Base-by-base conservation (phyloP, 257 asterid species). In the Nyctanthes arbortristis region DNA sequence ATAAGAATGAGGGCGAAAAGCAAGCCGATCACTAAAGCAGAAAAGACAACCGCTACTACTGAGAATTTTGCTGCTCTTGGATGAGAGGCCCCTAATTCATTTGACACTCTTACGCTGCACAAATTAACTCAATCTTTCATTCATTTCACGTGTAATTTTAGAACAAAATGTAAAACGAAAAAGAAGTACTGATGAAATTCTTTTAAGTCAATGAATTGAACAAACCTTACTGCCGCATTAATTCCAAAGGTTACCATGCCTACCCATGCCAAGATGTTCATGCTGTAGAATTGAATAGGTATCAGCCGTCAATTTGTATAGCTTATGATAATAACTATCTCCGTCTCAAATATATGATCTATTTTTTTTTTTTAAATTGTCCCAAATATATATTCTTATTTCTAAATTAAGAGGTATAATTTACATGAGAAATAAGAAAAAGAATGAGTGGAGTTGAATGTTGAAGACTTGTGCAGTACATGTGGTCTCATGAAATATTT, bases 51-150 rank as follows among this genome's bases (percentile, higher is more conserved):
- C 60, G 86, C 96, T 25, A 82, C 25, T 0, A 84, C 90, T 0
- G 96, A 82, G 32, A 88, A 86, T 55, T 79, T 86, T 5, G 96
- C 92, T 0, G 79, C 84, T 73, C 96, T 80, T 56, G 96, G 93
- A 75, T 88, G 96, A 11, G 71, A 69, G 31, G 92, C 90, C 6
- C 96, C 96, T 12, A 88, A 54, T 61, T 88, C 96, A 67, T 88
- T 88, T 1, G 96, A 84, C 37, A 88, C 85, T 66, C 96, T 81
- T 30, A 83, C 76, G 39, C 88, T 83, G 80, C 65, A 7, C 27
- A 9, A 18, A 33, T 32, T 32, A 24, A 36, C n/a, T n/a, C 16
- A n/a, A n/a, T n/a, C n/a, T n/a, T n/a, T n/a, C n/a, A 45, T 40
- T 4, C 16, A 20, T 10, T 3, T 6, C 2, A 11, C 3, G 30